Evolutionary conservation across 202 grass and related monocot genomes (phyloP), one percentile per base, ranked within the genome.

Genomic region (Panicum hallii): DNA sequence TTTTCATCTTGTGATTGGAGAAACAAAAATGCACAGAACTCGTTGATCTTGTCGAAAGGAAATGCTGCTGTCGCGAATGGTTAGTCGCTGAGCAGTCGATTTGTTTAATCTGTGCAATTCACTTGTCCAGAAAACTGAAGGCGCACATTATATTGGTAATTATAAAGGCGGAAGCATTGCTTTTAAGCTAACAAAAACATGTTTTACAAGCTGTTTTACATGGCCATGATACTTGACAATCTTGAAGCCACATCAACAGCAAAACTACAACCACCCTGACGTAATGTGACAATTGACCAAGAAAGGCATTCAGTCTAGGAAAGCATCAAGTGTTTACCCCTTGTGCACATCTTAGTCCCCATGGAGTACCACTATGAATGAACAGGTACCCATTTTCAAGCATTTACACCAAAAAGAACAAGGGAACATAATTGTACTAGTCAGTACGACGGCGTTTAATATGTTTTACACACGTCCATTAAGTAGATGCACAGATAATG

Each of bases 241-340:
- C 70, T 80, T 87, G 5, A 87, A 87, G 81, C 55, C 81, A 81
- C 71, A 32, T 55, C 85, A 77, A 90, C 70, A 84, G 56, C 70
- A 81, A 63, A 87, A 65, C 81, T 43, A 43, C 89, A 87, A 80
- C 89, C 12, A 85, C 54, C 75, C 32, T 11, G 10, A 47, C 28
- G 67, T 43, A 87, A 72, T 65, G 22, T 71, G 76, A 90, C 81
- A 55, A 87, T 49, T 71, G 46, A 84, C 85, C 54, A 87, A 76
- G 75, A 43, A 55, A 70, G 49, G 80, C 84, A 87, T 70, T 52
- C 57, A 75, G 50, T 63, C 19, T 4, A 67, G 22, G 11, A 74
- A 67, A 82, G 36, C 70, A 77, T 32, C 44, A 55, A 71, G 28
- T 17, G 26, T 49, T 41, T 1, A 32, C 23, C 26, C 9, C 63